Evolutionary conservation across 139 green algal species (phyloP).

Genomic region (Zygnema circumcarinatum): DNA sequence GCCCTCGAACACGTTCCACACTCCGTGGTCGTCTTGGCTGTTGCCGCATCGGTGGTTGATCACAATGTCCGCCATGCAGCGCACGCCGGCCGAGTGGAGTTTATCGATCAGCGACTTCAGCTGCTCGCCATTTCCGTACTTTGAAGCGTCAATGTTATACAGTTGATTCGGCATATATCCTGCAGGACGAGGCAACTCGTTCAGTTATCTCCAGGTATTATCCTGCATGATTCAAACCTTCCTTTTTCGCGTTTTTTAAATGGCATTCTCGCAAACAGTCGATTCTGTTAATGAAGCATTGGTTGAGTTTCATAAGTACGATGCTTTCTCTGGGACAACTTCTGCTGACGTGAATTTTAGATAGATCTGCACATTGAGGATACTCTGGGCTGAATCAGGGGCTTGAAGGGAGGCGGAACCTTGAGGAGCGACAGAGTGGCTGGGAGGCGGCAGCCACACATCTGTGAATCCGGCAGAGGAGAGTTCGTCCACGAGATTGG

Average conservation of each 20-base stretch:
- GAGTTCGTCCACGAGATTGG: slow-evolving; percentile 35
- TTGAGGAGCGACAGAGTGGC: slow-evolving; percentile 62
- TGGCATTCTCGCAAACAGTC: no score
- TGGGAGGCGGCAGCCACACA: slow-evolving; percentile 68
- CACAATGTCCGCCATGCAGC: slow-evolving; percentile 66
- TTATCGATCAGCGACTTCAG: slow-evolving; percentile 54
- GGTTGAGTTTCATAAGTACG: no score
- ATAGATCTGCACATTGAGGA: no score
- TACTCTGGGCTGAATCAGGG: no score
- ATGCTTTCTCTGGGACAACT: no score
- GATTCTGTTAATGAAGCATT: no score
- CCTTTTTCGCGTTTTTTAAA: no score
- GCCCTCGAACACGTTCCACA: slow-evolving; percentile 60
- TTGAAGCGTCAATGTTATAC: slow-evolving; percentile 65
- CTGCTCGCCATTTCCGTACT: slow-evolving; percentile 62
- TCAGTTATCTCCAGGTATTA: no score
- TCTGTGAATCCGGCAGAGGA: slow-evolving; percentile 60
- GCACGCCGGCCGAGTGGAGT: slow-evolving; percentile 52
- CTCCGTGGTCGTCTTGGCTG: slow-evolving; percentile 55
- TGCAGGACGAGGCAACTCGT: slow-evolving; percentile 25
- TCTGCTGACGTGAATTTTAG: no score
- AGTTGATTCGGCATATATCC: slow-evolving; percentile 66
- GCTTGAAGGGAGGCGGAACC: background rate
- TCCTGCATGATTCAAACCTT: no score
- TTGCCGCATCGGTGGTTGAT: slow-evolving; percentile 71